Evolutionary conservation across 768 basidiomycete species (phyloP).

Genomic region (Auricularia sp.): DNA sequence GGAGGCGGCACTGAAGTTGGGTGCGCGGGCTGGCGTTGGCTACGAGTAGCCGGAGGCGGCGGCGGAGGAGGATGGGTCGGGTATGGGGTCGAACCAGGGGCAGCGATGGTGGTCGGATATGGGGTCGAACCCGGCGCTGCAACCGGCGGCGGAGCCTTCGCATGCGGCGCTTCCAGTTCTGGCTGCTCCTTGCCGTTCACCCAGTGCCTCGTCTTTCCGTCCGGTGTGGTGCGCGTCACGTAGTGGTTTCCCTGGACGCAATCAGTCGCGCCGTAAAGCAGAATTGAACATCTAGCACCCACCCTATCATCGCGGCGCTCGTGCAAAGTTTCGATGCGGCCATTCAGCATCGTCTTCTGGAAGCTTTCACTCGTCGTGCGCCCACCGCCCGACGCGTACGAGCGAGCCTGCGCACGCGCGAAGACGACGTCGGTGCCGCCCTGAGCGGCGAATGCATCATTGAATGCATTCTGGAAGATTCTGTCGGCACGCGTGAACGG

Average conservation of each 20-base stretch:
- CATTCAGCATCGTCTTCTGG: neutral
- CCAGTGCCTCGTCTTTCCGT: constrained; percentile 55
- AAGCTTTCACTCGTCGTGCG: neutral
- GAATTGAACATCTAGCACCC: neutral
- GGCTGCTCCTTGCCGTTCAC: constrained; percentile 56
- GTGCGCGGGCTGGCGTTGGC: too few relatives aligned
- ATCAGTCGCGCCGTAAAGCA: constrained; percentile 4
- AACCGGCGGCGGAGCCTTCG: neutral
- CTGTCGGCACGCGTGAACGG: neutral
- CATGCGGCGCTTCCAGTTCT: neutral
- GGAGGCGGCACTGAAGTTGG: too few relatives aligned
- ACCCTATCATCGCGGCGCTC: neutral
- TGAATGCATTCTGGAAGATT: neutral
- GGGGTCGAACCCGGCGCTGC: neutral
- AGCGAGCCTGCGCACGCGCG: too few relatives aligned
- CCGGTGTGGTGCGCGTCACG: constrained; percentile 51
- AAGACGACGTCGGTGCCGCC: too few relatives aligned
- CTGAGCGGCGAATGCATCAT: neutral
- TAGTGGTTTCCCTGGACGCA: constrained; percentile 61
- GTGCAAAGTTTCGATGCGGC: neutral
- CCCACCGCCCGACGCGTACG: too few relatives aligned
- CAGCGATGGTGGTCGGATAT: too few relatives aligned
- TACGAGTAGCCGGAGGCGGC: too few relatives aligned
- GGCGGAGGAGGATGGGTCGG: too few relatives aligned
- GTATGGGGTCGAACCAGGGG: neutral